These are phyloP conservation scores for Colletotrichum trifolii DNA, from an alignment of 2,329 filamentous ascomycete species.

Conservation along the genomic window DNA sequence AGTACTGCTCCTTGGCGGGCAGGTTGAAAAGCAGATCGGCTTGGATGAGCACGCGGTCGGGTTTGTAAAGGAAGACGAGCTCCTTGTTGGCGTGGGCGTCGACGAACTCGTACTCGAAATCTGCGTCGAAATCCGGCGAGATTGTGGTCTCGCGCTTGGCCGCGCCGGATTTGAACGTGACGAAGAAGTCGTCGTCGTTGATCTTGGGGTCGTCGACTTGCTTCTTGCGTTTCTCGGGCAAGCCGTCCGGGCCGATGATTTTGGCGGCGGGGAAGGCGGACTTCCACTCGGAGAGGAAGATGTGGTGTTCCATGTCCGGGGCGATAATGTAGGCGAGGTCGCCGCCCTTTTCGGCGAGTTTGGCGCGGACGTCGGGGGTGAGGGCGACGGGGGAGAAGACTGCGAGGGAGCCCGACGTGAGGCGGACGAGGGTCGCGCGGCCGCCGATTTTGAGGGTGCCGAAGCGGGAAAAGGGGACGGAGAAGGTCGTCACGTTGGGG, in stretches of 20 bases:
- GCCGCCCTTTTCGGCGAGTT: conserved; percentile 73
- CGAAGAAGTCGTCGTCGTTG: conserved; percentile 65
- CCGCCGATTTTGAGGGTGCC: conserved; percentile 86
- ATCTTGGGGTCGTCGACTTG: conserved; percentile 63
- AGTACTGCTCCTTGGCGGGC: conserved; percentile 88
- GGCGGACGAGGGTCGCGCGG: conserved; percentile 77
- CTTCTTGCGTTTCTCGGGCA: conserved; percentile 82
- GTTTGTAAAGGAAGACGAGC: conserved; percentile 86
- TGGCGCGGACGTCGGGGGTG: conserved; percentile 76
- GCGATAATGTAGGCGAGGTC: conserved; percentile 87
- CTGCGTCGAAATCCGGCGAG: conserved; percentile 81
- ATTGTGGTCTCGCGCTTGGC: conserved; percentile 63
- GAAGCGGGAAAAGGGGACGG: conserved; percentile 85
- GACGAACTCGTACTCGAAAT: conserved; percentile 90
- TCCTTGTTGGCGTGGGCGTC: conserved; percentile 85
- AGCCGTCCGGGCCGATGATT: conserved; percentile 83
- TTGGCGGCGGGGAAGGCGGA: conserved; percentile 80
- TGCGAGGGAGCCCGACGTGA: conserved; percentile 81
- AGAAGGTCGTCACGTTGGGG: conserved; percentile 81
- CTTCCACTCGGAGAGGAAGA: conserved; percentile 90
- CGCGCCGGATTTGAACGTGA: conserved; percentile 73
- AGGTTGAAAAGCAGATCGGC: conserved; percentile 95
- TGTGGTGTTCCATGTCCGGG: conserved; percentile 92
- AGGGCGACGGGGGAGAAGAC: conserved; percentile 93
- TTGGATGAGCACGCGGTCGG: conserved; percentile 82